Base-by-base conservation (phyloP, 768 basidiomycete species). In the Boletus rubescentipes region DNA sequence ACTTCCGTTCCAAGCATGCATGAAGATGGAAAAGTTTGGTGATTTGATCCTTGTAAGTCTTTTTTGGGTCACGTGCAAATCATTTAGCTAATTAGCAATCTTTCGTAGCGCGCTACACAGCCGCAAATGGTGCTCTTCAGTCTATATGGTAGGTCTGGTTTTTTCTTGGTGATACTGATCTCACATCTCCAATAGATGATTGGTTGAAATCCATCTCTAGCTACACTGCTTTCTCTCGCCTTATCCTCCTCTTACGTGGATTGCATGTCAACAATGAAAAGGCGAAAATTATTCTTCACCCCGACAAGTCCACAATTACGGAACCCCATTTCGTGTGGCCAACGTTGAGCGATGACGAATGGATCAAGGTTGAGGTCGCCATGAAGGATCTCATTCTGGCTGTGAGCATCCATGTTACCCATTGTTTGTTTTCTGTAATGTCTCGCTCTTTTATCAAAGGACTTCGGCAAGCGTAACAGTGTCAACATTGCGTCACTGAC, bases 11-110 rank as follows among this genome's bases (percentile, higher is more conserved):
- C 96, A 98, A 74, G 96, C 97, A 15, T 96, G 94, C 63, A 94
- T 99, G 92, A 98, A 98, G 79, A 95, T 98, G 89, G 97, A 99
- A 82, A 98, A 98, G 74, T 98, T 99, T 62, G 97, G 97, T 76
- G 97, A 99, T 70, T 77, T 99, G 57, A 98, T 98, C 60, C 71
- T 98, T 69, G 87, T 87, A 67, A 47, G 79, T 63, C 31, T 16
- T 32, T 16, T 32, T 26, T 37, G 36, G 14, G 21, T 49, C 9
- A 9, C 15, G 15, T 18, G 21, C 8, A 18, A 31, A 20, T 0
- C 1, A 6, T 46, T 10, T 21, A 15, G 7, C 46, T 53, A 14
- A 50, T 40, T 3, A 52, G 49, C 37, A 39, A 51, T 7, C 26
- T 20, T 51, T 51, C 55, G 14, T 58, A 89, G 86, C 90, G 94